Evolutionary conservation across 495 filamentous ascomycete species (phyloP), one percentile per base, ranked within the genome.

Genomic region (Trichoderma erinaceum): DNA sequence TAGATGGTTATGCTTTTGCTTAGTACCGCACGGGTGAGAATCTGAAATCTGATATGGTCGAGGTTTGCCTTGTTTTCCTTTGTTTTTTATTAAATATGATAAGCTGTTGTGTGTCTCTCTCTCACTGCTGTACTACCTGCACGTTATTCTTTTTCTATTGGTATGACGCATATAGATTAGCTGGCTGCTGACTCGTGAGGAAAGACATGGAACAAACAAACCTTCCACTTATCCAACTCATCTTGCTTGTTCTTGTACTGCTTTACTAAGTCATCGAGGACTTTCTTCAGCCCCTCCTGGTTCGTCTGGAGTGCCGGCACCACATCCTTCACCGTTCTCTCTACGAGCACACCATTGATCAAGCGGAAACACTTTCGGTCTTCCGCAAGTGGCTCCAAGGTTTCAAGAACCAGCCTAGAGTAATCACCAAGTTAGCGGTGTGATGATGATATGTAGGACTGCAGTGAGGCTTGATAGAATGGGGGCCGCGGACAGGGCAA

Each of bases 171-270:
- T 68, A 41, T 52, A 46, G 21, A 52, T 41, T 10, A 63, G 61
- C 56, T 29, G 73, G 73, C 63, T 74, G 70, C 66, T 64, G 50
- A 13, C 38, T 48, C 44, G 68, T 65, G 64, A 63, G 6, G 27
- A 63, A 10, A 35, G 15, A 52, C 29, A 58, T 41, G n/a, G 21
- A 64, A 29, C 32, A 38, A 68, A 76, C 87, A 50, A 80, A 96
- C 95, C 92, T 99, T 99, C 95, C 95, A 99, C 77, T 87, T 93
- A 75, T 99, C 95, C 83, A 99, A 86, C 75, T 99, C 95, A 41
- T 89, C 85, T 80, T 99, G 93, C 81, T 97, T 96, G 29, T 82
- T 79, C 83, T 96, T 96, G 83, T 99, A 99, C 79, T 97, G 92
- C 84, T 97, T 97, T 76, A 99, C 83, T 69, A 99, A 79, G 72